These are phyloP conservation scores for Candida cerambycidarum DNA, from an alignment of 805 yeast species.

Conservation along the genomic window DNA sequence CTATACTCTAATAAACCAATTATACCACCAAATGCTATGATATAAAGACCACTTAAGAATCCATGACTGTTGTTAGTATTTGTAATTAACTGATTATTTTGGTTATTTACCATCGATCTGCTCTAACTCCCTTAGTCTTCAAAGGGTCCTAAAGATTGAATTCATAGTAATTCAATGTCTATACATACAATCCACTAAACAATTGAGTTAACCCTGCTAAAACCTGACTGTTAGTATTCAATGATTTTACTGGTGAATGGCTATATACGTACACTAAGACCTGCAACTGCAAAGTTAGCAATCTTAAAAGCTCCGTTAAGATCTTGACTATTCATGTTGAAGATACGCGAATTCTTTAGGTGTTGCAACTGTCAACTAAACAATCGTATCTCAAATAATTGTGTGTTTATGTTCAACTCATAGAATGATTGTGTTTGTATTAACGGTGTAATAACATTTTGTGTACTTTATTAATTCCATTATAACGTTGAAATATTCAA, in stretches of 20 bases:
- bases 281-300: slow-evolving; percentile 57
- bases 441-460: too few species aligned
- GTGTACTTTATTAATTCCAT: too few species aligned
- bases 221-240: slow-evolving; percentile 29
- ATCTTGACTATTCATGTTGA: slow-evolving; percentile 25
- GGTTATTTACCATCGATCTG: too few species aligned
- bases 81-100: too few species aligned
- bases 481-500: too few species aligned
- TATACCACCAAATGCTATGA: slow-evolving; percentile 53
- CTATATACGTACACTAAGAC: slow-evolving; percentile 44
- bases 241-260: background rate
- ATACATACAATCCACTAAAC: slow-evolving; percentile 48
- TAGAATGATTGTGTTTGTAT: too few species aligned
- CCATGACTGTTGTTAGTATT: slow-evolving; percentile 14
- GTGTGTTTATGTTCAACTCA: too few species aligned
- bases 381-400: too few species aligned
- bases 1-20: slow-evolving; percentile 51
- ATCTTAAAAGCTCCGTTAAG: slow-evolving; percentile 47
- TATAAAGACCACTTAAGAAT: slow-evolving; percentile 59
- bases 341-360: background rate
- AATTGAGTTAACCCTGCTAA: slow-evolving; percentile 51
- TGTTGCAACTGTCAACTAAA: too few species aligned
- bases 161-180: too few species aligned
- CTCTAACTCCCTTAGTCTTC: too few species aligned
- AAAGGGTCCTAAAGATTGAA: too few species aligned